phyloP scores from a whole-genome alignment of 441 rosid genomes.

The Syzygium syzygioides region DNA sequence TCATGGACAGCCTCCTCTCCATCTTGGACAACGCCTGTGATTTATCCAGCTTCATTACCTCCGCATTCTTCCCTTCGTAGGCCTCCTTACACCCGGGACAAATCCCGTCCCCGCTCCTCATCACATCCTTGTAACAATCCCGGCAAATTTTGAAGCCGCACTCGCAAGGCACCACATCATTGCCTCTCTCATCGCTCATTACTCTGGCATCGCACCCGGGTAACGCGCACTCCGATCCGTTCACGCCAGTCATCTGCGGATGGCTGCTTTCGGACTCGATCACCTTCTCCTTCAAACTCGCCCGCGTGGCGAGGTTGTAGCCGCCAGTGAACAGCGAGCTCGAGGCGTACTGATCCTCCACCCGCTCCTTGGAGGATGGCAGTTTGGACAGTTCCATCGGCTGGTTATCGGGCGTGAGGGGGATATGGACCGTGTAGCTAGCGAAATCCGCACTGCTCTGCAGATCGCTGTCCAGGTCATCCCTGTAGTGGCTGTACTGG shows the following conservation, averaged over 20 bases:
- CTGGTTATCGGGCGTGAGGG: slow-evolving; percentile 58
- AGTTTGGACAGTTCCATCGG: slow-evolving; percentile 18
- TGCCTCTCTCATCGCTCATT: slow-evolving; percentile 24
- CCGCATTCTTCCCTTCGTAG: background rate
- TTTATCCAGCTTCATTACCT: background rate
- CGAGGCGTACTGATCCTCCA: slow-evolving; percentile 22
- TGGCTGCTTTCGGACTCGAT: slow-evolving; percentile 17
- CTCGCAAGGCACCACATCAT: slow-evolving; percentile 37
- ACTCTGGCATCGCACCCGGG: slow-evolving; percentile 34
- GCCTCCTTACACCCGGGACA: slow-evolving; percentile 40
- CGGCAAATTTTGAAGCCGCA: slow-evolving; percentile 43
- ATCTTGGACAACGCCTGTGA: background rate
- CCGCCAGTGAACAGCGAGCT: slow-evolving; percentile 39
- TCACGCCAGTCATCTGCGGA: slow-evolving; percentile 21
- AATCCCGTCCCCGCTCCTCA: slow-evolving; percentile 24
- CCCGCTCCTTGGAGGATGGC: slow-evolving; percentile 1
- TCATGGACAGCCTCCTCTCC: background rate
- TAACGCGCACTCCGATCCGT: slow-evolving; percentile 25
- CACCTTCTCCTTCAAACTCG: slow-evolving; percentile 28
- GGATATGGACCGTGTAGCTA: slow-evolving; percentile 44
- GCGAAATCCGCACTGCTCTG: slow-evolving; percentile 21
- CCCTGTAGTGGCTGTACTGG: slow-evolving; percentile 24
- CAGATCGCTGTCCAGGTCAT: slow-evolving; percentile 33
- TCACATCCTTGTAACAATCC: slow-evolving; percentile 32
- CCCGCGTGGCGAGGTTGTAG: slow-evolving; percentile 23